These are phyloP conservation scores for Coccomyxa sp. DNA, from an alignment of 139 green algal species.

Conservation along the genomic window DNA sequence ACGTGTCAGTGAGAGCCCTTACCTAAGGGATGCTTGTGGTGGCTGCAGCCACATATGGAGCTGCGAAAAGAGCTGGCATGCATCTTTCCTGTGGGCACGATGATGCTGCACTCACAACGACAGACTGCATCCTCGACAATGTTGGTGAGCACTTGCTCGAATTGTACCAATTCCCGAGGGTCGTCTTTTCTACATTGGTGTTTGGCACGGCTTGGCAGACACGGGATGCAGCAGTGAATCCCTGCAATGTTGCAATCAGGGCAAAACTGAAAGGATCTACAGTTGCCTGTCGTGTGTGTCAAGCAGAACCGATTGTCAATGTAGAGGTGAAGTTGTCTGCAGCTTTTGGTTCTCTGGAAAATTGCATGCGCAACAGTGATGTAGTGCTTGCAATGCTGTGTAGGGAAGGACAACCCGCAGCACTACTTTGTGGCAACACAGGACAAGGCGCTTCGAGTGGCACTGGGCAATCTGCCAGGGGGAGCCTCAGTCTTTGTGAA, in stretches of 20 bases:
- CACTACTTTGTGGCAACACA: constrained; percentile 57
- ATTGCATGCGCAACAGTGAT: too few relatives aligned
- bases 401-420: constrained; percentile 34
- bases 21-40: not conserved
- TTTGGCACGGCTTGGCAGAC: too few relatives aligned
- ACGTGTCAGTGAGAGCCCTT: not conserved
- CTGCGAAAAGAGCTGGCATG: not conserved
- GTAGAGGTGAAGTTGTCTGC: too few relatives aligned
- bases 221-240: not conserved
- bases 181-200: not conserved
- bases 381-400: not conserved
- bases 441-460: constrained; percentile 30
- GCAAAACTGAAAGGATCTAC: not conserved
- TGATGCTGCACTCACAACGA: not conserved
- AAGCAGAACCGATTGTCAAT: too few relatives aligned
- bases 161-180: not conserved
- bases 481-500: constrained; percentile 37
- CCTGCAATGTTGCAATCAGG: not conserved
- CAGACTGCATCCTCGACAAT: not conserved
- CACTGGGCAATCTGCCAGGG: constrained; percentile 23
- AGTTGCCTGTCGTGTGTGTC: not conserved
- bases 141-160: not conserved
- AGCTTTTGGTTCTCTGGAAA: too few relatives aligned
- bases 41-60: not conserved
- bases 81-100: not conserved